Percentiles rank a stretch among this genome's conserved stretches.
These are phyloP conservation scores for Leccinum truebloodii DNA, from an alignment of 768 basidiomycete species.

Conservation along the genomic window DNA sequence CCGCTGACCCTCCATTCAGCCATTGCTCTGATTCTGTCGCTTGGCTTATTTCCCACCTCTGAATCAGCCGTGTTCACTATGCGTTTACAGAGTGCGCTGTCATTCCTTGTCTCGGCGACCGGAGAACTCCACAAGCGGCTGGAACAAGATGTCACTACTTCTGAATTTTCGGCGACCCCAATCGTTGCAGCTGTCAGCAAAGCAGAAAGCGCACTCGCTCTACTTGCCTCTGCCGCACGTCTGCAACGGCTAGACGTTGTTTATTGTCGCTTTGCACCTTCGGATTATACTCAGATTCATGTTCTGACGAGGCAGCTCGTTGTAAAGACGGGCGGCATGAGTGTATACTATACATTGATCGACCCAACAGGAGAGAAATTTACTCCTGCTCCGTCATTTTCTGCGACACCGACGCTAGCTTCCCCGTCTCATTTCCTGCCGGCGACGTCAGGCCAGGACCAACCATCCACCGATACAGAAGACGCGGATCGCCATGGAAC, in stretches of 20 bases:
- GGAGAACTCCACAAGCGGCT: constrained; percentile 49
- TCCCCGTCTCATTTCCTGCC: constrained; percentile 37
- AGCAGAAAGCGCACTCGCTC: constrained; percentile 52
- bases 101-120: constrained; percentile 48
- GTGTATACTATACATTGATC: constrained; percentile 59
- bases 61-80: constrained; percentile 59
- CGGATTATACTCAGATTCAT: constrained; percentile 55
- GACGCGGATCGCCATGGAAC: not conserved
- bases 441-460: constrained; percentile 29
- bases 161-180: constrained; percentile 33
- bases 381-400: constrained; percentile 43
- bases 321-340: constrained; percentile 62
- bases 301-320: constrained; percentile 48
- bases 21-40: constrained; percentile 50
- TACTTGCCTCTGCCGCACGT: constrained; percentile 50
- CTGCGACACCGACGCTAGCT: constrained; percentile 35
- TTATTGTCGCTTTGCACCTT: constrained; percentile 59
- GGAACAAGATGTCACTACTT: constrained; percentile 38
- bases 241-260: constrained; percentile 61
- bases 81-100: constrained; percentile 47
- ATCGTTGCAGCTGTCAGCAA: constrained; percentile 36
- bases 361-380: constrained; percentile 64
- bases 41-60: constrained; percentile 62
- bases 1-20: constrained; percentile 63
- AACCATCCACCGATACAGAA: not conserved